Conservation (phyloP, 129 eudicot species). For the Centaurea solstitialis region DNA sequence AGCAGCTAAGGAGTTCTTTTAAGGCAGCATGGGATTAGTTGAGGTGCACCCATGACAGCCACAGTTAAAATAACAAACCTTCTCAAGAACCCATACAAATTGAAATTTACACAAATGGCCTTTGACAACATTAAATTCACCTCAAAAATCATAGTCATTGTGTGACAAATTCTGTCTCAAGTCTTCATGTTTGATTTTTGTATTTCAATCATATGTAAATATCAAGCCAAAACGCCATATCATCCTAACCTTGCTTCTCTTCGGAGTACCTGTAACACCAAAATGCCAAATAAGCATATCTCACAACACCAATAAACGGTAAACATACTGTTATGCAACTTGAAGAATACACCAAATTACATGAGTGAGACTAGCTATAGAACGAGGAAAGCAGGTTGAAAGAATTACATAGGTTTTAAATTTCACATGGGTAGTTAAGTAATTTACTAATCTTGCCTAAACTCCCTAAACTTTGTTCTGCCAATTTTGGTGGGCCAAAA, state of each 20-base stretch:
- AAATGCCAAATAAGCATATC: neutral
- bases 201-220: neutral
- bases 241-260: constrained; percentile 82
- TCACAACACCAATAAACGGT: neutral
- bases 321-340: neutral
- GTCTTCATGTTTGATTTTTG: neutral
- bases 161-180: neutral
- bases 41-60: neutral
- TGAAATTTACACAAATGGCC: neutral
- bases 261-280: constrained; percentile 49
- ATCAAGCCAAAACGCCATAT: constrained; percentile 17
- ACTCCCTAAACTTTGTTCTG: neutral
- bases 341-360: neutral
- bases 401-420: neutral
- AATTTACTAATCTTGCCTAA: neutral
- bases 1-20: no score
- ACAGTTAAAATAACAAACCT: neutral
- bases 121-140: neutral
- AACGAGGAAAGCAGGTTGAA: neutral
- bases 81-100: neutral
- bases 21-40: no score
- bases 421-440: neutral
- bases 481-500: neutral
- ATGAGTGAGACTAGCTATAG: neutral
- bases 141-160: neutral